phyloP scores from a whole-genome alignment of 2,329 filamentous ascomycete genomes.

The Elsinoe arachidis region DNA sequence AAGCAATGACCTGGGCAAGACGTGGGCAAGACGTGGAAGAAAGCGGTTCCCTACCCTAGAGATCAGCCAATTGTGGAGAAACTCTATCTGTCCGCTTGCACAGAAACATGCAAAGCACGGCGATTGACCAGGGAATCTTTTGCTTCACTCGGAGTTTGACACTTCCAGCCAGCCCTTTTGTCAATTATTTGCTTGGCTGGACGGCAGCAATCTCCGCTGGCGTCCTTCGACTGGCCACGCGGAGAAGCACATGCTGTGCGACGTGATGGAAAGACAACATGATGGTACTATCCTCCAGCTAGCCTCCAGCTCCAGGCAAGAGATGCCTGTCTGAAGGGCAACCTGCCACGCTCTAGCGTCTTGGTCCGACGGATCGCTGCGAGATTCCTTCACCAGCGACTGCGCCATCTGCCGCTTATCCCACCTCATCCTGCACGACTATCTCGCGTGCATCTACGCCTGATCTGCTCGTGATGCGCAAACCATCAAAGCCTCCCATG shows the following conservation, averaged over 20 bases:
- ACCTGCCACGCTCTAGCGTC: not conserved
- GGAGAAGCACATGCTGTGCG: not conserved
- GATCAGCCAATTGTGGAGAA: constrained; percentile 1
- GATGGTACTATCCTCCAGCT: not conserved
- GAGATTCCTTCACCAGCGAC: not conserved
- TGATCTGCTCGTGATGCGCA: not conserved
- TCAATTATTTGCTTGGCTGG: constrained; percentile 6
- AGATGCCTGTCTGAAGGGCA: not conserved
- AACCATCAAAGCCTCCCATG: not conserved
- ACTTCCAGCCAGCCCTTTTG: not conserved
- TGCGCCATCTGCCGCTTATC: not conserved
- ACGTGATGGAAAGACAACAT: not conserved
- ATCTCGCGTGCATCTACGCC: constrained; percentile 7
- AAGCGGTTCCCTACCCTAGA: not conserved
- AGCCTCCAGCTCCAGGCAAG: not conserved
- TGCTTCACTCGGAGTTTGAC: not conserved
- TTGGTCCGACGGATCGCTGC: constrained; percentile 1
- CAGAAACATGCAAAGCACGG: not conserved
- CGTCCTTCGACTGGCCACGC: not conserved
- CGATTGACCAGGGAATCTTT: not conserved
- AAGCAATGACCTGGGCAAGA: not conserved
- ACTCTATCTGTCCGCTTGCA: not conserved
- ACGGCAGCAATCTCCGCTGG: not conserved
- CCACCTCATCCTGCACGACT: not conserved
- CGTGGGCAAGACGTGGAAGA: not conserved